Base-by-base conservation (phyloP, 164 flowering plant genomes). In the Vitis cinerea region DNA sequence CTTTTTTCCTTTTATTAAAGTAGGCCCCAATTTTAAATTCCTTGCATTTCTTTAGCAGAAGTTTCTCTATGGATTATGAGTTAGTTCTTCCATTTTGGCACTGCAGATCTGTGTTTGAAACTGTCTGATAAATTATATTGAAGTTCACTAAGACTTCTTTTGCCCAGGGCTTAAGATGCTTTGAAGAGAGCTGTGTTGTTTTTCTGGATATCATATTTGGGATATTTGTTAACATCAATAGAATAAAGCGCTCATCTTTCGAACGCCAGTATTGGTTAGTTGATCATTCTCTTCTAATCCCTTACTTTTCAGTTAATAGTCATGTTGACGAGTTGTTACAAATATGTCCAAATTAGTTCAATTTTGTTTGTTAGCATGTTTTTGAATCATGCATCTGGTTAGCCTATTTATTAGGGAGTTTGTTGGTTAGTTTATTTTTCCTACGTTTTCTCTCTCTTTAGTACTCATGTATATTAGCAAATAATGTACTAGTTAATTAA, bases 121-220 rank as follows among this genome's bases (percentile, higher is more conserved):
- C 27, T 49, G 37, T 44, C 8, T 16, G 13, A 50, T 50, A 63
- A 17, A 53, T 53, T 6, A 4, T 13, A 19, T 3, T 15, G 54
- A 49, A 9, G 10, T 63, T 65, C n/a, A 17, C 31, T 27, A 53
- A 4, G 14, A 17, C 8, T 27, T 69, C 37, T 69, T 1, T 68
- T 49, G 50, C 8, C 59, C 86, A 92, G 98, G 83, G 72, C 48
- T 59, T 78, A 48, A 59, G 53, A 55, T 80, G 81, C 53, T 52
- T 86, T n/a, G 75, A 65, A 61, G 94, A 88, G 75, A 81, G 76
- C 67, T 81, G 66, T 57, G 23, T 72, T 58, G 68, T 78, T 53
- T 30, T 83, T 55, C 71, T 81, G 75, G 91, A 82, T 59, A 66
- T 87, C 67, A 66, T 78, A 10, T 91, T 91, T 85, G 90, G 86